Evolutionary conservation across 2,329 filamentous ascomycete genomes (phyloP), one percentile per base, ranked within the genome.

Genomic region (Fusarium brachygibbosum): DNA sequence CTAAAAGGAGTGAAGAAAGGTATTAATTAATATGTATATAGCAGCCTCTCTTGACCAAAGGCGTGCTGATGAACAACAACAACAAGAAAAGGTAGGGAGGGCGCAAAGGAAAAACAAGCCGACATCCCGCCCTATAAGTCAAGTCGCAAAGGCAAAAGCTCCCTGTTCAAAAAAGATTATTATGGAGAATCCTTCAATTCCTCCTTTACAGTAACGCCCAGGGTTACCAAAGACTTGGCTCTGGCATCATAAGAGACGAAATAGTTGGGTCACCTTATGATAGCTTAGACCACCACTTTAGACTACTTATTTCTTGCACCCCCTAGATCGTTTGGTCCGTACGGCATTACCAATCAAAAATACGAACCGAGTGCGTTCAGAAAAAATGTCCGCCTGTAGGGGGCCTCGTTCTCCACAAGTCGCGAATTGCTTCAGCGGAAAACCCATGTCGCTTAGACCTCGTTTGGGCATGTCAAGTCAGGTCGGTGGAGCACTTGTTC

Each of bases 41-140:
- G 49, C 46, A 64, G 16, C 53, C 63, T 48, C 34, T 34, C 42
- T 21, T 9, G 48, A 53, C 31, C 50, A 44, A 46, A 54, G 48
- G 37, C 49, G 53, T 44, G 55, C 46, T 31, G 51, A 41, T 58
- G 12, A 58, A 56, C 45, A 69, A 50, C 46, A 69, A 50, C 48
- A n/a, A 50, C 32, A 52, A 38, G 19, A 63, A 37, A 55, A 34
- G 58, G 45, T 40, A 63, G 45, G 52, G 49, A 32, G 29, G 17
- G 48, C 69, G 68, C 57, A 55, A 34, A 3, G 10, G 6, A 40
- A 71, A 69, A 69, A 54, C 21, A 51, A 38, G 44, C 64, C 68
- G 64, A 70, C 48, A 60, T 34, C 23, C 68, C 65, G 68, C 53
- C 29, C 35, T 71, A 66, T 71, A 71, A 62, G 62, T 71, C 38